Evolutionary conservation across 805 yeast species (phyloP), one percentile per base, ranked within the genome.

Genomic region (Lipomyces kockii): DNA sequence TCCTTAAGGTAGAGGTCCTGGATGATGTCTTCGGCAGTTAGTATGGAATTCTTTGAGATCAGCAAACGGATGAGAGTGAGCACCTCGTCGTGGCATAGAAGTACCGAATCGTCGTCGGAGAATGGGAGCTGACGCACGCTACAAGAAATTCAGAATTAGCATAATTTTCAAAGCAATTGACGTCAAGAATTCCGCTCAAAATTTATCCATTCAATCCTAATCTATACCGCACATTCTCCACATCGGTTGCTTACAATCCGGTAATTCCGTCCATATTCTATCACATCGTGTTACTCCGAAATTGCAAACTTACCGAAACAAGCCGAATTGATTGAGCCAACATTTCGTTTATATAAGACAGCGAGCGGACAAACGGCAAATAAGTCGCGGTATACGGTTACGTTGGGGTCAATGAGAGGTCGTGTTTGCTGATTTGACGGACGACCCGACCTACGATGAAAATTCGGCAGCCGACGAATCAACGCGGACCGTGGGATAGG

Each of bases 1-100:
- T 93, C 97, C 79, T 85, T 87, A 77, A 94, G 82, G 84, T 93
- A 93, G 74, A 93, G 85, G 74, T 93, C 97, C 79, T 91, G 85
- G 77, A 93, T 80, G 78, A 90, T 83, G 85, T 93, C 85, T 74
- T 72, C 49, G 25, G 3, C 7, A 25, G 63, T 51, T 27, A 53
- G 39, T 6, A 52, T 32, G 49, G 32, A 58, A 17, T 11, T 22
- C 17, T 39, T n/a, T 14, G 51, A 12, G 20, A 35, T 35, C 25
- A 27, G n/a, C 53, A 53, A 34, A 51, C 4, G 59, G 46, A 29
- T 29, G 29, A 29, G 32, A 14, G 37, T 8, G 61, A 39, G 55
- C 51, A 68, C 71, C 71, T 55, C 71, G 69, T 66, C 71, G 67
- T 52, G 65, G 53, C 27, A 63, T 32, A 1, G 71, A 57, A 46